Evolutionary conservation across 129 eudicot genomes (phyloP).

Genomic region (Lonicera japonica): DNA sequence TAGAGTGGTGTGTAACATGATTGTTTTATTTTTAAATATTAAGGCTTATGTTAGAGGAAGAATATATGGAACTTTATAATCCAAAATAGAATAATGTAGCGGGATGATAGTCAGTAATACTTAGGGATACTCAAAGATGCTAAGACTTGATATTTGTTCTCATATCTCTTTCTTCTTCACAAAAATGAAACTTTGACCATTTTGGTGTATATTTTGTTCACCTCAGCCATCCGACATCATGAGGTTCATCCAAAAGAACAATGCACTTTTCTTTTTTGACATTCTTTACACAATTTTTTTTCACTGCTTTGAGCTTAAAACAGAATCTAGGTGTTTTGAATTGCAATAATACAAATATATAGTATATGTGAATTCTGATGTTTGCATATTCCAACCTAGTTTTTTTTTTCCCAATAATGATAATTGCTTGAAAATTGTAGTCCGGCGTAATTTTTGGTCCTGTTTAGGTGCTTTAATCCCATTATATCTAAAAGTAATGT

Average conservation of each 20-base stretch:
- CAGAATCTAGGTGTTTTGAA: no score
- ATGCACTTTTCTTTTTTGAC: not conserved
- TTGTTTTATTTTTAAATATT: not conserved
- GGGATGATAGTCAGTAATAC: not conserved
- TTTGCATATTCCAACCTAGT: not conserved
- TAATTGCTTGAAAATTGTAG: not conserved
- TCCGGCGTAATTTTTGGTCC: not conserved
- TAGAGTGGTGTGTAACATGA: not conserved
- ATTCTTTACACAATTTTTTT: no score
- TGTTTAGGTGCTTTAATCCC: not conserved
- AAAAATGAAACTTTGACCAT: not conserved
- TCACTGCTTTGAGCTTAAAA: not conserved
- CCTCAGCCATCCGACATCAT: not conserved
- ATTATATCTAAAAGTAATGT: conserved; percentile 5
- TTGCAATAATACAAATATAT: not conserved
- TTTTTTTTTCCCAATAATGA: no score
- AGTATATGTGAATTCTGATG: not conserved
- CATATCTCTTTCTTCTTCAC: not conserved
- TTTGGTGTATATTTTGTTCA: not conserved
- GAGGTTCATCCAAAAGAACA: not conserved
- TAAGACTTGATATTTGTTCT: not conserved
- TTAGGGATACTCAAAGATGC: not conserved
- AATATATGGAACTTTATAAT: not conserved
- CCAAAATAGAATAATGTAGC: not conserved
- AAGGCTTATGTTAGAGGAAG: not conserved